Conservation (phyloP, 2,329 filamentous ascomycete species). For the Aschersonia sp. region DNA sequence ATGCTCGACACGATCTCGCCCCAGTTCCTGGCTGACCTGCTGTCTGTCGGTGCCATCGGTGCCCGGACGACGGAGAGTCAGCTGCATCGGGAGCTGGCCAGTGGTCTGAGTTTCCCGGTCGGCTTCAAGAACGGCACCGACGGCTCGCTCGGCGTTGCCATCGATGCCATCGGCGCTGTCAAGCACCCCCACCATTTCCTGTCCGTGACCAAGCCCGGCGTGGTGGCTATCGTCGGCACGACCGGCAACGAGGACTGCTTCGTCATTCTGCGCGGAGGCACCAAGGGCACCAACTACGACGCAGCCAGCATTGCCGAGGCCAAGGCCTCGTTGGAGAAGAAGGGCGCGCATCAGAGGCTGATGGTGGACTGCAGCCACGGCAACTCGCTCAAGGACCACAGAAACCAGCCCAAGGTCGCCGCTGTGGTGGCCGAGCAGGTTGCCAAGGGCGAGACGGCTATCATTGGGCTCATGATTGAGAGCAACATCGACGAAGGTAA, state of each 20-base stretch:
- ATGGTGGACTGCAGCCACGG: slow-evolving; percentile 99
- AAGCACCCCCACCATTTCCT: slow-evolving; percentile 91
- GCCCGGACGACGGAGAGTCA: slow-evolving; percentile 96
- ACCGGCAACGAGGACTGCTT: slow-evolving; percentile 95
- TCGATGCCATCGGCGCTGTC: slow-evolving; percentile 90
- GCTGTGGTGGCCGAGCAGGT: slow-evolving; percentile 73
- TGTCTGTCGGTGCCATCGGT: slow-evolving; percentile 85
- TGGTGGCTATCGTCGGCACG: slow-evolving; percentile 89
- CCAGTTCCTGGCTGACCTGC: slow-evolving; percentile 85
- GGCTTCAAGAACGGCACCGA: slow-evolving; percentile 99
- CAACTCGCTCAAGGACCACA: slow-evolving; percentile 91
- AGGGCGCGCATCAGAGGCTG: slow-evolving; percentile 59
- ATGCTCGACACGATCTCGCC: slow-evolving; percentile 98
- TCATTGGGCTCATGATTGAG: slow-evolving; percentile 99
- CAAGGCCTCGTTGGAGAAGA: slow-evolving; percentile 62
- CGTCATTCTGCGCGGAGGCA: slow-evolving; percentile 85
- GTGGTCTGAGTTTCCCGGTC: slow-evolving; percentile 88
- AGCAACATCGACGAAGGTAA: slow-evolving; percentile 87
- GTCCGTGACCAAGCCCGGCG: slow-evolving; percentile 89
- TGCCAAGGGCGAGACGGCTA: slow-evolving; percentile 63
- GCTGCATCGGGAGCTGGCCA: slow-evolving; percentile 86
- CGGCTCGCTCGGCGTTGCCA: slow-evolving; percentile 73
- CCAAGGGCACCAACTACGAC: slow-evolving; percentile 88
- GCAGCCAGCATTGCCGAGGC: slow-evolving; percentile 69
- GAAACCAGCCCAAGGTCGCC: slow-evolving; percentile 92